Percentiles rank a stretch among this genome's conserved stretches.
These are phyloP conservation scores for Colletotrichum lupini DNA, from an alignment of 2,329 filamentous ascomycete species.

Conservation along the genomic window DNA sequence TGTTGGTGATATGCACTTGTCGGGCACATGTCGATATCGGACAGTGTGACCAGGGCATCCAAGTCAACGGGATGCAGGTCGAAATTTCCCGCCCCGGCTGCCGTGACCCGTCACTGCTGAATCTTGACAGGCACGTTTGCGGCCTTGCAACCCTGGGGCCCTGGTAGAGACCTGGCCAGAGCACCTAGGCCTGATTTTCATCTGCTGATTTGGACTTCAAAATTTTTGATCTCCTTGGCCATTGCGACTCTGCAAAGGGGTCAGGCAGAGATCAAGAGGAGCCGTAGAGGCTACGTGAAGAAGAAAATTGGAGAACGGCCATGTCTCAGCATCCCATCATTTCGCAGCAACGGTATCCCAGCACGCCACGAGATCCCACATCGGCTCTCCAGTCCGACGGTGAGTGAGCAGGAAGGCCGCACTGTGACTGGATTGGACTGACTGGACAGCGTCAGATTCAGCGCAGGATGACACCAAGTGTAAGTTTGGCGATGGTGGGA, in stretches of 20 bases:
- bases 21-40: constrained; percentile 24
- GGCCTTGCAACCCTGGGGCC: not conserved
- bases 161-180: constrained; percentile 10
- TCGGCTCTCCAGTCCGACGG: constrained; percentile 9
- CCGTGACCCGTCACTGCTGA: constrained; percentile 21
- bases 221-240: constrained; percentile 2
- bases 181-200: not conserved
- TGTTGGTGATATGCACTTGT: constrained; percentile 11
- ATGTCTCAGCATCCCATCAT: constrained; percentile 24
- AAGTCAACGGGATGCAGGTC: constrained; percentile 23
- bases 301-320: constrained; percentile 4
- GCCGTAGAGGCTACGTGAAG: not conserved
- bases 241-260: constrained; percentile 18
- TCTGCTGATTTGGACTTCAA: constrained; percentile 9
- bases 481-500: constrained; percentile 24
- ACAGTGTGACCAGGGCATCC: constrained; percentile 16
- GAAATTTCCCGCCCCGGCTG: constrained; percentile 25
- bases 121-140: not conserved
- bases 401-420: not conserved
- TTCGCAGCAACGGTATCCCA: constrained; percentile 21
- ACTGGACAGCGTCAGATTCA: constrained; percentile 11
- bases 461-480: constrained; percentile 15
- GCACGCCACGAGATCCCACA: constrained; percentile 15
- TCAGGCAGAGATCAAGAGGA: not conserved
- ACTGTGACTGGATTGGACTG: constrained; percentile 10